Evolutionary conservation across 441 rosid species (phyloP).

Genomic region (Bocquillonia castaneifolia): DNA sequence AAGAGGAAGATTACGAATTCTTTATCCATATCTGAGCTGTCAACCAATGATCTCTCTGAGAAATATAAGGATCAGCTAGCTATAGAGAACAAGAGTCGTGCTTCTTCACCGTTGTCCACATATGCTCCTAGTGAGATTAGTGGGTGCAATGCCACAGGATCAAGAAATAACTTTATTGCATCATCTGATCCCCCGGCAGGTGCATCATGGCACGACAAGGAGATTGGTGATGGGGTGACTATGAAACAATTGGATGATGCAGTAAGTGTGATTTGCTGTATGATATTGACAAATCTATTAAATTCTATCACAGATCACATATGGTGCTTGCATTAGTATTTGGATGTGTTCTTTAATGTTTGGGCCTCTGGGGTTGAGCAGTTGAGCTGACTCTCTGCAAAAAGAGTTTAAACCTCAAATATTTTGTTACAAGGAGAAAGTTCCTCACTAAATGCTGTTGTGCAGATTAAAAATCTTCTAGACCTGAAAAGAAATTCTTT

Average conservation of each 20-base stretch:
- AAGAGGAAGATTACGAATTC: conserved; percentile 32
- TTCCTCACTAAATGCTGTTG: background rate
- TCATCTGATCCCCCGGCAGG: conserved; percentile 29
- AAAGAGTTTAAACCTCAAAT: no score
- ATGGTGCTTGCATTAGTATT: background rate
- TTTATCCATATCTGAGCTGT: conserved; percentile 28
- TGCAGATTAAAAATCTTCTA: background rate
- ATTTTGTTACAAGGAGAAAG: no score
- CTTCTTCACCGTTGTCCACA: conserved; percentile 21
- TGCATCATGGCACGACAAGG: conserved; percentile 30
- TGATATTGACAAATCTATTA: conserved; percentile 10
- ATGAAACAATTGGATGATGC: conserved; percentile 34
- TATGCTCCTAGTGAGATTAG: conserved; percentile 23
- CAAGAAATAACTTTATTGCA: conserved; percentile 27
- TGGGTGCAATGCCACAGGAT: conserved; percentile 16
- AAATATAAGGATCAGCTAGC: conserved; percentile 30
- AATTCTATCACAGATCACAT: background rate
- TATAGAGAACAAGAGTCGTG: conserved; percentile 30
- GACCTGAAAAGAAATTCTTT: background rate
- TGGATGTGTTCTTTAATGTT: background rate
- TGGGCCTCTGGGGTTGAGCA: background rate
- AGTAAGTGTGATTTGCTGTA: conserved; percentile 31
- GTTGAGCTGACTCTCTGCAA: background rate
- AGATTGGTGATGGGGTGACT: conserved; percentile 25
- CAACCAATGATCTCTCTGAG: conserved; percentile 33